phyloP scores from a whole-genome alignment of 2,329 filamentous ascomycete genomes.

The Aureobasidium sp. region DNA sequence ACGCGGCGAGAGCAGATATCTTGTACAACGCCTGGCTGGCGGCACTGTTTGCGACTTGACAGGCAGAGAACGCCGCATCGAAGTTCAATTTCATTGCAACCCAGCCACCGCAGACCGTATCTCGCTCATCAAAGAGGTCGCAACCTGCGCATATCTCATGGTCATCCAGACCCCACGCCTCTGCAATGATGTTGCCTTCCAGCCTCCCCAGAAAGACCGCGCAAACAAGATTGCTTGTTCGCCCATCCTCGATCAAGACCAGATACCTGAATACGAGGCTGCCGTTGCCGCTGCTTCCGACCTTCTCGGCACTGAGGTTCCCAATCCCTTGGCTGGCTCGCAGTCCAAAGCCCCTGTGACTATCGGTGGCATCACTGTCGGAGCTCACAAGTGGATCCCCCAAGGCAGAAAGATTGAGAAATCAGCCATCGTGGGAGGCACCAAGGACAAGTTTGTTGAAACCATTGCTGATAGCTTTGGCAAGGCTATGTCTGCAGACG shows the following conservation, averaged over 20 bases:
- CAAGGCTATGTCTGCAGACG: constrained; percentile 26
- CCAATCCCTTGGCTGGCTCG: constrained; percentile 13
- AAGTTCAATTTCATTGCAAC: constrained; percentile 77
- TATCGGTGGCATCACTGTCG: constrained; percentile 54
- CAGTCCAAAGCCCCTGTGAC: constrained; percentile 31
- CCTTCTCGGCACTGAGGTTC: not conserved
- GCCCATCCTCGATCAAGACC: constrained; percentile 57
- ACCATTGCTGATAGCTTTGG: constrained; percentile 54
- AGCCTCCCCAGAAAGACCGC: constrained; percentile 69
- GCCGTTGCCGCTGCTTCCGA: constrained; percentile 21
- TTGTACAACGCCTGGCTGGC: constrained; percentile 72
- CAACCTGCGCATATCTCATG: constrained; percentile 89
- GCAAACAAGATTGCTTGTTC: constrained; percentile 72
- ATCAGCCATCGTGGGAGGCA: constrained; percentile 40
- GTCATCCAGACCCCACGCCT: constrained; percentile 82
- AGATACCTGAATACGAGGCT: constrained; percentile 31
- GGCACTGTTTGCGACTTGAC: constrained; percentile 85
- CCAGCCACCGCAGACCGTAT: constrained; percentile 71
- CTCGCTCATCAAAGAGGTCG: constrained; percentile 86
- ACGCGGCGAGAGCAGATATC: constrained; percentile 76
- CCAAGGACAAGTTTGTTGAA: constrained; percentile 48
- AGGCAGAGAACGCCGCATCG: constrained; percentile 70
- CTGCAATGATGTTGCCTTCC: constrained; percentile 80
- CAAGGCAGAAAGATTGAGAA: constrained; percentile 53
- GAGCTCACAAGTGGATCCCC: constrained; percentile 48